A percentile compares a stretch with the other conserved stretches of the same genome.
Evolutionary conservation across 352 stramenopile species (phyloP).

Genomic region (Phytophthora crassamura): DNA sequence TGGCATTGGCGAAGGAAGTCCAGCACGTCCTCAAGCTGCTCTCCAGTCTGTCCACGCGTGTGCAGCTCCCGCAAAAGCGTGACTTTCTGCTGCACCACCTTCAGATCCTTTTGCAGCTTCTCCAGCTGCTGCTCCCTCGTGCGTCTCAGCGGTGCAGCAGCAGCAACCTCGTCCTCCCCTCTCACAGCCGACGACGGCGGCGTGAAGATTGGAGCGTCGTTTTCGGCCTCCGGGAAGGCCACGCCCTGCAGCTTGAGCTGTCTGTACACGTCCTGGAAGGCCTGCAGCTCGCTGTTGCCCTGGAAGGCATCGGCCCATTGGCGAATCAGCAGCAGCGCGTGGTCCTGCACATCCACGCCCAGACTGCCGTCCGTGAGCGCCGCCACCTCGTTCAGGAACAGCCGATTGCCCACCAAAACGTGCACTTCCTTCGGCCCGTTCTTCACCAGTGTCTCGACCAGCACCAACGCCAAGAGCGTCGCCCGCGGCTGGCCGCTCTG

Average conservation of each 20-base stretch:
- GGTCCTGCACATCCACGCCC: constrained; percentile 79
- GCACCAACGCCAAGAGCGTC: constrained; percentile 61
- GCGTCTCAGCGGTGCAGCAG: constrained; percentile 13
- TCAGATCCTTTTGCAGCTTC: constrained; percentile 76
- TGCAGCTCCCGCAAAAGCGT: constrained; percentile 52
- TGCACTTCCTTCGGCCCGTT: constrained; percentile 73
- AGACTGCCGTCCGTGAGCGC: constrained; percentile 69
- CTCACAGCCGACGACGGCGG: constrained; percentile 50
- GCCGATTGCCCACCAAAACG: constrained; percentile 56
- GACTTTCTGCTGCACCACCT: constrained; percentile 80
- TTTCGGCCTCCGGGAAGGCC: constrained; percentile 69
- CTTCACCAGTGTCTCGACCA: constrained; percentile 82
- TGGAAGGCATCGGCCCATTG: constrained; percentile 84
- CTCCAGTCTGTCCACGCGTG: constrained; percentile 32
- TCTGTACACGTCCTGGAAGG: constrained; percentile 80
- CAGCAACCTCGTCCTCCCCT: background rate
- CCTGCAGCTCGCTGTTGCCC: constrained; percentile 39
- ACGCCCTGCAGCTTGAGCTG: constrained; percentile 82
- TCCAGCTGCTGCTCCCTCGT: constrained; percentile 70
- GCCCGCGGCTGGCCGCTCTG: constrained; percentile 55
- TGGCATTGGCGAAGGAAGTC: constrained; percentile 88
- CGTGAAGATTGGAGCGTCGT: constrained; percentile 78
- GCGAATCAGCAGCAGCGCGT: constrained; percentile 78
- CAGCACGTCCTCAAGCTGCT: constrained; percentile 71
- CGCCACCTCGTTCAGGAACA: constrained; percentile 74